phyloP scores from a whole-genome alignment of 192 early-diverging fungal species.

The Coemansia brasiliensis region DNA sequence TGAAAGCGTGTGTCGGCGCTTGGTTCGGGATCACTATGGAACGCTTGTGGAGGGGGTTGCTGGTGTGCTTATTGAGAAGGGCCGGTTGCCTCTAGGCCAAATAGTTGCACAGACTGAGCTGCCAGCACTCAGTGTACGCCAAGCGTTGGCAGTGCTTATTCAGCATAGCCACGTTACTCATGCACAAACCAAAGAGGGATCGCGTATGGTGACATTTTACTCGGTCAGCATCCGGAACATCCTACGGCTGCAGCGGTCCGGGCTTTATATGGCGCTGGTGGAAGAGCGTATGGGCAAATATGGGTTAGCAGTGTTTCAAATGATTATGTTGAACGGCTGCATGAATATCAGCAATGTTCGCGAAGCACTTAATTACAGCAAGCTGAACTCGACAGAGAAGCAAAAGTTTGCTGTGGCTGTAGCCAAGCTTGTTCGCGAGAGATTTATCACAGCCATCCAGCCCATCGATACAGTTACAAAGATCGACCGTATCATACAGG shows the following conservation, averaged over 20 bases:
- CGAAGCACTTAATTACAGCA: slow-evolving; percentile 17
- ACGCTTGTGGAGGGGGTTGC: slow-evolving; percentile 63
- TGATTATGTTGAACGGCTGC: slow-evolving; percentile 49
- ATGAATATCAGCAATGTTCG: slow-evolving; percentile 37
- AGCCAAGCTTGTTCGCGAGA: slow-evolving; percentile 60
- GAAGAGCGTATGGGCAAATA: slow-evolving; percentile 61
- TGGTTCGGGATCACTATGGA: slow-evolving; percentile 79
- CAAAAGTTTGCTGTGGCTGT: slow-evolving; percentile 24
- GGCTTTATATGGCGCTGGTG: slow-evolving; percentile 57
- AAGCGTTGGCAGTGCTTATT: slow-evolving; percentile 78
- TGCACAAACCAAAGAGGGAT: slow-evolving; percentile 63
- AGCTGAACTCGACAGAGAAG: slow-evolving; percentile 18
- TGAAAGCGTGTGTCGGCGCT: slow-evolving; percentile 46
- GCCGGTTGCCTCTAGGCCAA: slow-evolving; percentile 63
- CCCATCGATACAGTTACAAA: slow-evolving; percentile 62
- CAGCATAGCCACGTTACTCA: slow-evolving; percentile 82
- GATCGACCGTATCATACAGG: slow-evolving; percentile 62
- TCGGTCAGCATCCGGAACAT: slow-evolving; percentile 58
- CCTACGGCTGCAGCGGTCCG: slow-evolving; percentile 60
- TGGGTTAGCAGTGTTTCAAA: slow-evolving; percentile 55
- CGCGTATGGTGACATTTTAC: slow-evolving; percentile 70
- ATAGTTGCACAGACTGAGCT: slow-evolving; percentile 59
- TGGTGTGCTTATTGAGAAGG: slow-evolving; percentile 45
- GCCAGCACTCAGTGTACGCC: slow-evolving; percentile 59
- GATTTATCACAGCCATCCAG: slow-evolving; percentile 61